These are phyloP conservation scores for Colletotrichum sp. DNA, from an alignment of 2,329 filamentous ascomycete genomes.

Conservation along the genomic window DNA sequence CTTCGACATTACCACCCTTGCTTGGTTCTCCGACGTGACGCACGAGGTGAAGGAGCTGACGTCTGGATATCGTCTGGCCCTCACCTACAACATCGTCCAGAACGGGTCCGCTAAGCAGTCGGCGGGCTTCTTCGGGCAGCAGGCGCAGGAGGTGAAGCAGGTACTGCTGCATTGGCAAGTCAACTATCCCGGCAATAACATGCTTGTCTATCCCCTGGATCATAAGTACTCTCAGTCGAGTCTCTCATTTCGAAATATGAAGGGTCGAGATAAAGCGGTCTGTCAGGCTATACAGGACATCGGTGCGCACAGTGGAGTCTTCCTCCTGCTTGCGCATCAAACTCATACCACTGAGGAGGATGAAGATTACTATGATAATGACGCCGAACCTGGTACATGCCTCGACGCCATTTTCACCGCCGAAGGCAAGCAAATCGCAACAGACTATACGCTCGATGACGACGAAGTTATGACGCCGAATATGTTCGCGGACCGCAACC, in stretches of 20 bases:
- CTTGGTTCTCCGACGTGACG: slow-evolving; percentile 53
- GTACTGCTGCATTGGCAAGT: slow-evolving; percentile 5
- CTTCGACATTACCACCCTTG: slow-evolving; percentile 34
- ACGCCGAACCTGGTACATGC: neutral
- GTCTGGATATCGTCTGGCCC: slow-evolving; percentile 47
- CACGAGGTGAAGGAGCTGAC: slow-evolving; percentile 49
- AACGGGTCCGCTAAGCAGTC: slow-evolving; percentile 5
- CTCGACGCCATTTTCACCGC: neutral
- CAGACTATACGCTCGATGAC: neutral
- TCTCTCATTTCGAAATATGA: neutral
- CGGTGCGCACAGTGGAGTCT: neutral
- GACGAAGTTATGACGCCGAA: neutral
- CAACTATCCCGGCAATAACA: rapidly evolving
- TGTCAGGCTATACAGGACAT: neutral
- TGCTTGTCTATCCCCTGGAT: neutral
- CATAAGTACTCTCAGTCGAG: neutral
- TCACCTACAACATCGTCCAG: slow-evolving; percentile 54
- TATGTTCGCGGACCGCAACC: neutral
- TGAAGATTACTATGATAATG: neutral
- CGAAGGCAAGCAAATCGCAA: neutral
- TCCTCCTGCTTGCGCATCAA: slow-evolving; percentile 21
- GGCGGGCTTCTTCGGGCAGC: slow-evolving; percentile 16
- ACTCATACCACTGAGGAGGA: neutral
- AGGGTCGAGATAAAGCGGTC: neutral
- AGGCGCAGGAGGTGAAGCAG: slow-evolving; percentile 17